phyloP scores from a whole-genome alignment of 1,284 basidiomycete species.

The Ustilago crameri region DNA sequence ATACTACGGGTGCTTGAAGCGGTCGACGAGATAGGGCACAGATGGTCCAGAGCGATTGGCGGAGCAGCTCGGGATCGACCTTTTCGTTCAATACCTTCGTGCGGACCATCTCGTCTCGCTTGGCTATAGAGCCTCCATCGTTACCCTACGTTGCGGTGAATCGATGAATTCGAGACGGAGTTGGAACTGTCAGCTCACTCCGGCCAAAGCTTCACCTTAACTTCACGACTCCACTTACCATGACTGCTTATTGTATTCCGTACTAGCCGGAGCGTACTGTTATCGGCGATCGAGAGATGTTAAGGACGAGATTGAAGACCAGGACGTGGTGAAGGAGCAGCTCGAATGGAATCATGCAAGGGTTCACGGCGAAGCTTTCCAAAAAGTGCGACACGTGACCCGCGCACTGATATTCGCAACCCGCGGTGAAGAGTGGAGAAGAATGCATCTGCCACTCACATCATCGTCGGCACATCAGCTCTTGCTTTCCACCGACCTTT shows the following conservation, averaged over 20 bases:
- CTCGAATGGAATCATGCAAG: background rate
- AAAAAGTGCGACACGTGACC: conserved; percentile 24
- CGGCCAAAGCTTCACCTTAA: too few relatives aligned
- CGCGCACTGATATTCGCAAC: conserved; percentile 10
- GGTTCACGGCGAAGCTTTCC: conserved; percentile 7
- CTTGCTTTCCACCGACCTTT: background rate
- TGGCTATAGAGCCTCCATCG: conserved; percentile 65
- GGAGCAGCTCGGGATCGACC: conserved; percentile 49
- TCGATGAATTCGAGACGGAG: background rate
- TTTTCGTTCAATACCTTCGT: conserved; percentile 42
- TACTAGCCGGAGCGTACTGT: background rate
- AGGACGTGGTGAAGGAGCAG: background rate
- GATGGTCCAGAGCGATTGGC: conserved; percentile 56
- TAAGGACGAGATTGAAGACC: background rate
- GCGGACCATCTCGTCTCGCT: conserved; percentile 62
- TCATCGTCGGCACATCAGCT: conserved; percentile 3
- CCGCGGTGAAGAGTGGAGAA: conserved; percentile 21
- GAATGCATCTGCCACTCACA: conserved; percentile 3
- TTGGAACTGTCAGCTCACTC: background rate
- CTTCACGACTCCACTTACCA: background rate
- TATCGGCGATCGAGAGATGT: too few relatives aligned
- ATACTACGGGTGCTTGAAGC: conserved; percentile 54
- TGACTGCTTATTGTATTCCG: background rate
- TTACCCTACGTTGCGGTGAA: conserved; percentile 47
- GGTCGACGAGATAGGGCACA: conserved; percentile 57